Base-by-base conservation (phyloP, 768 basidiomycete species). In the Auricularia auricula-judae region DNA sequence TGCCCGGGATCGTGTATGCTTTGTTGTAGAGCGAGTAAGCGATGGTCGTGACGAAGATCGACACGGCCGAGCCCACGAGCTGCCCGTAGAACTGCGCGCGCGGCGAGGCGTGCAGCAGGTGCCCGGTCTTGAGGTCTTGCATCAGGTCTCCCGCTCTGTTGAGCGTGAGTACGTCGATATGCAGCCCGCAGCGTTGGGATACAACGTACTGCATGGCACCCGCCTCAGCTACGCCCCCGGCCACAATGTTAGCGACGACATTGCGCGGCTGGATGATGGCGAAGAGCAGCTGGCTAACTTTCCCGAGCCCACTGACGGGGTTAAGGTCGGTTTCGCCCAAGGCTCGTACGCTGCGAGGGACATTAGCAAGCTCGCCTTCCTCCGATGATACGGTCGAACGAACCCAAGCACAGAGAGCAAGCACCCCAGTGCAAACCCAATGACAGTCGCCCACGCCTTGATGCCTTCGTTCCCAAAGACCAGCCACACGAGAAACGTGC, bases 61-160 rank as follows among this genome's bases (percentile, higher is more conserved):
- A 93, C 4, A 96, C 81, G 1, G 86, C 82, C 8, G 91, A 93
- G 39, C 96, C 96, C 64, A 98, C 87, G 61, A 98, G 78, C 74
- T 98, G 93, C 8, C 93, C 92, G 69, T 87, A 95, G 73, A 98
- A 97, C 71, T 96, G 96, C 2, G 93, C 92, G 69, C 92, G 81
- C 59, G 96, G 96, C 29, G 93, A 95, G 8, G 94, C 94, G 67
- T 82, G 83, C 63, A 92, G 83, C n/a, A 98, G 78, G 74, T 97
- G 92, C 0, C 96, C 96, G 2, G 96, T 97, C 77, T 98, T 98
- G 65, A 98, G 78, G 75, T 98, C 96, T 77, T 98, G 96, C 96
- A 98, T 98, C 8, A 98, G 84, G 72, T 98, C 96, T 16, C 94
- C 96, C 5, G 95, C 93, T 74, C 91, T 94, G 67, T 4, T 56